Conservation (phyloP, 2,329 filamentous ascomycete species). For the Chaetothyriales sp. region DNA sequence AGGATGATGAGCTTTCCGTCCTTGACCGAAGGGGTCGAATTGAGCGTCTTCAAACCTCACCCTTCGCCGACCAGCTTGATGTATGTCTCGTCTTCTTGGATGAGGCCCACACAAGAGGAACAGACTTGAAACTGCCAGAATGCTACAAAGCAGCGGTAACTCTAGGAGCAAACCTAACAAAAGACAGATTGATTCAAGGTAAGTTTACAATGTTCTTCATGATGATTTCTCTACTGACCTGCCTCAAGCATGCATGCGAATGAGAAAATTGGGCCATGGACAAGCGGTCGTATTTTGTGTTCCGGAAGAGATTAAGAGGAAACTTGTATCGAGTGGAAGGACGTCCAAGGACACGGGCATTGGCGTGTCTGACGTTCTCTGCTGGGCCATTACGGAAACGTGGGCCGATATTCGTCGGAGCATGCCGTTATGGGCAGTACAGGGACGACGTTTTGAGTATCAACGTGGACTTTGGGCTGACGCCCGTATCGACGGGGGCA, state of each 20-base stretch:
- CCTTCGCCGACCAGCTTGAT: constrained; percentile 43
- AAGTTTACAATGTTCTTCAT: constrained; percentile 41
- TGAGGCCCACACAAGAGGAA: constrained; percentile 57
- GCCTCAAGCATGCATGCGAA: constrained; percentile 49
- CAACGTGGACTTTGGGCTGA: constrained; percentile 19
- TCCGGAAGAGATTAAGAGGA: constrained; percentile 20
- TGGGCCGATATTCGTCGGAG: constrained; percentile 35
- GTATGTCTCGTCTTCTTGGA: constrained; percentile 55
- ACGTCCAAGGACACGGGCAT: constrained; percentile 22
- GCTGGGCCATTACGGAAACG: constrained; percentile 48
- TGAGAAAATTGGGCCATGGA: constrained; percentile 53
- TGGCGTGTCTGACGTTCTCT: constrained; percentile 41
- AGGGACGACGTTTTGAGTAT: constrained; percentile 40
- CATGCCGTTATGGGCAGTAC: constrained; percentile 47
- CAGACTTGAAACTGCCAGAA: constrained; percentile 48
- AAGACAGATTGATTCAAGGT: constrained; percentile 45
- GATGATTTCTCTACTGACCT: not conserved
- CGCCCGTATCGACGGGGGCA: not conserved
- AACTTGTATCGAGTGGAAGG: not conserved
- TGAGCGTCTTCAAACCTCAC: constrained; percentile 39
- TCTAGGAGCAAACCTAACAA: constrained; percentile 50
- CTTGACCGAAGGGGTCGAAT: constrained; percentile 17
- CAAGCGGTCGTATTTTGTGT: constrained; percentile 52
- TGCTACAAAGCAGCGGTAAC: constrained; percentile 53
- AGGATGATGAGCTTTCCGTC: constrained; percentile 20